These are phyloP conservation scores for Russula lepida DNA, from an alignment of 768 basidiomycete species.

Conservation along the genomic window DNA sequence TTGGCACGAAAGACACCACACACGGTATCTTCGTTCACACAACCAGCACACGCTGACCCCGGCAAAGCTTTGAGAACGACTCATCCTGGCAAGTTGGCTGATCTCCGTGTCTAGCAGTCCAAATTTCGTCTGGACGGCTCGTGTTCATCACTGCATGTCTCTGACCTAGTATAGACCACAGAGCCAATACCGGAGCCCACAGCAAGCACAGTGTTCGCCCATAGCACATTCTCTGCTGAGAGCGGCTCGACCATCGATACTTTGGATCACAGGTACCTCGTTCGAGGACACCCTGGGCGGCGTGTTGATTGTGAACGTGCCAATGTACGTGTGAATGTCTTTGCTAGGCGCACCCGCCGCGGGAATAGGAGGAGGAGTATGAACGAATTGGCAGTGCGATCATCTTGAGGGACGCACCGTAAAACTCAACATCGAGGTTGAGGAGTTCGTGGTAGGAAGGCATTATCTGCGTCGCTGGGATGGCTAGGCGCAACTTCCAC, in stretches of 20 bases:
- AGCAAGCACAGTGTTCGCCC: conserved; percentile 93
- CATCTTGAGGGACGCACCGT: conserved; percentile 43
- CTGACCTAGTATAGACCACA: conserved; percentile 88
- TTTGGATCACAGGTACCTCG: conserved; percentile 32
- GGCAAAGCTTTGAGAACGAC: not conserved
- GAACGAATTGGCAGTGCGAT: not conserved
- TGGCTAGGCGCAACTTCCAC: conserved; percentile 93
- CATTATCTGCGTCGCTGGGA: conserved; percentile 74
- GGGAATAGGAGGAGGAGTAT: conserved; percentile 9
- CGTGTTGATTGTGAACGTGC: conserved; percentile 77
- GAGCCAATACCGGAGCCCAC: conserved; percentile 90
- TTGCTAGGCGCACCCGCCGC: conserved; percentile 95
- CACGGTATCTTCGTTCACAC: conserved; percentile 69
- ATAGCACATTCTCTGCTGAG: conserved; percentile 78
- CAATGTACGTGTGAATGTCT: conserved; percentile 93
- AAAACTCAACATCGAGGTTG: conserved; percentile 76
- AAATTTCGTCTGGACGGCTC: conserved; percentile 92
- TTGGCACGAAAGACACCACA: conserved; percentile 82
- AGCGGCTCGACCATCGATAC: conserved; percentile 63
- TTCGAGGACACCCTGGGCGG: conserved; percentile 28
- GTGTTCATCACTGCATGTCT: conserved; percentile 99
- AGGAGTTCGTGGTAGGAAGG: conserved; percentile 47
- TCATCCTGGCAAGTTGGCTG: conserved; percentile 88
- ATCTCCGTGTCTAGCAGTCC: conserved; percentile 91
- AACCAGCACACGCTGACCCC: not conserved